Percentiles rank a stretch among this genome's conserved stretches.
Conservation (phyloP, 768 basidiomycete genomes). For the Kwoniella dendrophila region DNA sequence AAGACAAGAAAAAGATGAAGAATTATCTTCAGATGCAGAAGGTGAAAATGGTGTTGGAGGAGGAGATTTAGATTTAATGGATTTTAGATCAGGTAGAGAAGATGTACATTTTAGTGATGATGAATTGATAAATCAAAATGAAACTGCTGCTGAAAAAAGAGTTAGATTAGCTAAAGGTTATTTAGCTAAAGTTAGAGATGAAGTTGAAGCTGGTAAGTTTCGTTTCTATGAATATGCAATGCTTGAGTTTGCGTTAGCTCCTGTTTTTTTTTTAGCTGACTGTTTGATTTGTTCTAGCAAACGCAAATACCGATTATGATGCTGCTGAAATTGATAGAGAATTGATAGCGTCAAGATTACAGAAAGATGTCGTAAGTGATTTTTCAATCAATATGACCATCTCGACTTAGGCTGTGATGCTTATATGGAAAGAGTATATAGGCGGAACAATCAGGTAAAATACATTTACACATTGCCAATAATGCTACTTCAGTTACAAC, state of each 20-base stretch:
- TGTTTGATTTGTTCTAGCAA: too few species aligned
- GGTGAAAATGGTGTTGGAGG: slow-evolving; percentile 40
- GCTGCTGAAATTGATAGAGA: slow-evolving; percentile 95
- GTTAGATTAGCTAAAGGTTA: slow-evolving; percentile 88
- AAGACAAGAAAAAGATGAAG: slow-evolving; percentile 40
- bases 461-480: slow-evolving; percentile 39
- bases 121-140: slow-evolving; percentile 70
- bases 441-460: slow-evolving; percentile 48
- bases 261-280: not conserved
- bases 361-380: slow-evolving; percentile 74
- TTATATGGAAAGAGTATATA: slow-evolving; percentile 8
- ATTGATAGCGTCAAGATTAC: slow-evolving; percentile 82
- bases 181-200: slow-evolving; percentile 78
- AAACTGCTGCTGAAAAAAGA: slow-evolving; percentile 91
- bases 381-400: not conserved
- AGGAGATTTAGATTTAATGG: slow-evolving; percentile 68
- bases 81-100: slow-evolving; percentile 64
- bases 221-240: too few species aligned
- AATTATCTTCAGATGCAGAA: slow-evolving; percentile 44
- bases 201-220: slow-evolving; percentile 62
- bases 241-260: too few species aligned
- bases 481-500: slow-evolving; percentile 26
- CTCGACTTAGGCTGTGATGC: not conserved
- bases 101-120: slow-evolving; percentile 71
- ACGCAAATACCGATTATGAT: slow-evolving; percentile 87